phyloP scores from a whole-genome alignment of 345 rosid genomes.

The Citrus cavaleriei region DNA sequence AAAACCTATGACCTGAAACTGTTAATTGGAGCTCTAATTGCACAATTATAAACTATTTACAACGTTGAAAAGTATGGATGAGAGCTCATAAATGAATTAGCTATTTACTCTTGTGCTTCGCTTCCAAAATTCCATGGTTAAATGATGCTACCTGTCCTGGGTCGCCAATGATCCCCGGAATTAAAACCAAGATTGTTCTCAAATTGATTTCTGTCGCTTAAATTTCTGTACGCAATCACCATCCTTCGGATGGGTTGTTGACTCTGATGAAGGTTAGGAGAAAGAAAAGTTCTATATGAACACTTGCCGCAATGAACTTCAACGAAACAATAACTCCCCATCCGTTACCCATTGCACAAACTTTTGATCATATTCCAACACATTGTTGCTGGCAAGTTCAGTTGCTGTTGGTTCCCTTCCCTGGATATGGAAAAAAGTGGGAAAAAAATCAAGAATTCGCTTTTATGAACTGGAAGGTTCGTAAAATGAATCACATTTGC shows the following conservation, averaged over 20 bases:
- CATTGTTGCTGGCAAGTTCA: conserved; percentile 5
- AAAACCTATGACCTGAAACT: neutral
- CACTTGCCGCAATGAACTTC: neutral
- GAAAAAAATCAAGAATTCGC: neutral
- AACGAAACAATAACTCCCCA: conserved; percentile 42
- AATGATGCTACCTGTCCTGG: neutral
- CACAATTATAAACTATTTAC: conserved; percentile 25
- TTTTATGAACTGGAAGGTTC: neutral
- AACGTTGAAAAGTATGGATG: neutral
- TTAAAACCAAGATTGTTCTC: conserved; percentile 7
- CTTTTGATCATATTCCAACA: conserved; percentile 38
- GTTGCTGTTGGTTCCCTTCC: conserved; percentile 31
- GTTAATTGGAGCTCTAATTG: neutral
- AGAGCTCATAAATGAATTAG: conserved; percentile 18
- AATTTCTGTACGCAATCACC: conserved; percentile 25
- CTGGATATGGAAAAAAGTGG: conserved; percentile 21
- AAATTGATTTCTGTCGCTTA: neutral
- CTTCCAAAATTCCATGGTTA: neutral
- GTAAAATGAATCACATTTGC: neutral
- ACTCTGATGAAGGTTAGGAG: conserved; percentile 9
- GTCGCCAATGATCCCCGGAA: neutral
- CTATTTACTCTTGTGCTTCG: conserved; percentile 12
- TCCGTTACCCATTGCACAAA: conserved; percentile 66
- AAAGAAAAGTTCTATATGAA: neutral
- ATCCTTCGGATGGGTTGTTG: conserved; percentile 61